Evolutionary conservation across 345 rosid genomes (phyloP).

Genomic region (Eucalyptus regnans): DNA sequence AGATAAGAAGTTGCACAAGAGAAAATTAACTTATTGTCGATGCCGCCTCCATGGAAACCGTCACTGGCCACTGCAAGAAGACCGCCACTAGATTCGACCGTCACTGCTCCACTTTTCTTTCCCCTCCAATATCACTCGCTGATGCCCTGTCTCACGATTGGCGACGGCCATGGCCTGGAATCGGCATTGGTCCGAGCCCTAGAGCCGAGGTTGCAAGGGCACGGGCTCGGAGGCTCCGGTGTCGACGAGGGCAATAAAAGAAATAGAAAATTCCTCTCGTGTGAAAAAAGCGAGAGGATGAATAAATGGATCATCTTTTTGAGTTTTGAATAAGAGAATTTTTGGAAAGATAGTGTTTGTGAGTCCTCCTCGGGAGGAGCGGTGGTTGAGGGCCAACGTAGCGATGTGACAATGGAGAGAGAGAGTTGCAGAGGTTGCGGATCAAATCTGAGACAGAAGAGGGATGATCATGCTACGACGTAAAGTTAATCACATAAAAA

Average conservation of each 20-base stretch:
- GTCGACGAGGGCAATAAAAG: too few species aligned
- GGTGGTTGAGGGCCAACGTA: neutral
- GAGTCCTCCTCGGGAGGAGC: too few species aligned
- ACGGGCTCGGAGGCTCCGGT: neutral
- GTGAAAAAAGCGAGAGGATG: too few species aligned
- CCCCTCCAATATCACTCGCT: fast-evolving
- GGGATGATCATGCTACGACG: fast-evolving
- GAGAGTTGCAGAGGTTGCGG: neutral
- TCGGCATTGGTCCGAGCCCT: neutral
- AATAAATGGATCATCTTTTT: too few species aligned
- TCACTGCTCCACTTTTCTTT: neutral
- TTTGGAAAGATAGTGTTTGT: too few species aligned
- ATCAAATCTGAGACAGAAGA: neutral
- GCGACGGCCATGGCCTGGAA: neutral
- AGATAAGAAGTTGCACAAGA: neutral
- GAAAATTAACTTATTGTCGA: neutral
- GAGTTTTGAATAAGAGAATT: too few species aligned
- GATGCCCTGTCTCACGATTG: neutral
- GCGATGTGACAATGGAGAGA: neutral
- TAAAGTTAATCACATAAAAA: neutral
- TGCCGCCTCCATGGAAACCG: neutral
- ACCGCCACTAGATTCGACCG: neutral
- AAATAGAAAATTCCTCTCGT: too few species aligned
- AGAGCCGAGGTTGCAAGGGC: neutral
- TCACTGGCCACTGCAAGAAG: neutral